phyloP scores from a whole-genome alignment of 768 basidiomycete genomes.

The Podaxis sp. region DNA sequence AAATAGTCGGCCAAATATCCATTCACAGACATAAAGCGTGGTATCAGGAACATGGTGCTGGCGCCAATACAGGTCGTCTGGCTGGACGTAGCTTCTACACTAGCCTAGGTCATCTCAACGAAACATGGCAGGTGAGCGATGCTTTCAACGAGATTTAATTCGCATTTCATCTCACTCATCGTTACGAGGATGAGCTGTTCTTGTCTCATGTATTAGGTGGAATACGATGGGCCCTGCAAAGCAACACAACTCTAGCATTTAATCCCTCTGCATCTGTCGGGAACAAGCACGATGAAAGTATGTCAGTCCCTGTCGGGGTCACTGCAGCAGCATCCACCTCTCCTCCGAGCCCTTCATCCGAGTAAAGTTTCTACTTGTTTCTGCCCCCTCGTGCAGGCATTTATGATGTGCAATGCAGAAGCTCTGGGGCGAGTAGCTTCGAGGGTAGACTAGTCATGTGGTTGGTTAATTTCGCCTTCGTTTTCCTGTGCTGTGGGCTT shows the following conservation, averaged over 20 bases:
- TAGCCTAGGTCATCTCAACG: constrained; percentile 72
- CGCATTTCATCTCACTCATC: constrained; percentile 9
- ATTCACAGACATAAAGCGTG: constrained; percentile 51
- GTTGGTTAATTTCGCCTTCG: not conserved
- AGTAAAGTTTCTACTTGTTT: not conserved
- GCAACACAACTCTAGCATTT: constrained; percentile 69
- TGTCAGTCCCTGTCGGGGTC: not conserved
- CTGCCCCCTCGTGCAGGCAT: not conserved
- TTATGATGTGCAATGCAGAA: not conserved
- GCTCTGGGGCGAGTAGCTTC: not conserved
- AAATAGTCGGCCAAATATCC: not conserved
- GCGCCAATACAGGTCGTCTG: constrained; percentile 43
- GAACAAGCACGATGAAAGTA: constrained; percentile 19
- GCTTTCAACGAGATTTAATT: not conserved
- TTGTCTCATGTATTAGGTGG: constrained; percentile 73
- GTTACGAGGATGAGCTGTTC: constrained; percentile 60
- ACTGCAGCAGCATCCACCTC: not conserved
- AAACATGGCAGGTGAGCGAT: constrained; percentile 69
- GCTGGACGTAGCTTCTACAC: constrained; percentile 86
- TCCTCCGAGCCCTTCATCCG: not conserved
- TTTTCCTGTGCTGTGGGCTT: not conserved
- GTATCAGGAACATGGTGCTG: constrained; percentile 78
- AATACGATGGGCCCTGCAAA: constrained; percentile 68
- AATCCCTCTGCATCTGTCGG: constrained; percentile 64
- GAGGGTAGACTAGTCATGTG: not conserved